Evolutionary conservation across 2,329 filamentous ascomycete species (phyloP).

Genomic region (Zelopaecilomyces penicillatus): DNA sequence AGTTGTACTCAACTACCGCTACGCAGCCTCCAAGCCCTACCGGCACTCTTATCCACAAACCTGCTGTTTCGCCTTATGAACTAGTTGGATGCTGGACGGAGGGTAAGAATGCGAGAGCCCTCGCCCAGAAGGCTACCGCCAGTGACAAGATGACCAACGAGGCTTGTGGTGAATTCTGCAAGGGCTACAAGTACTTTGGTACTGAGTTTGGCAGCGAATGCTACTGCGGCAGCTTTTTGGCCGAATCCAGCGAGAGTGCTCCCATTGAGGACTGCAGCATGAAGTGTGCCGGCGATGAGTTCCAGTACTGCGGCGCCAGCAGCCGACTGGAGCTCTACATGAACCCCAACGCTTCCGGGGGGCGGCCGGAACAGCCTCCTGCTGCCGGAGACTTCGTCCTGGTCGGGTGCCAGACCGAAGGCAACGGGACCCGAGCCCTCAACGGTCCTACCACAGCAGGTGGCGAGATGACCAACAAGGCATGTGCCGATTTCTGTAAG

Average conservation of each 20-base stretch:
- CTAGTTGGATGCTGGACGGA: slow-evolving; percentile 35
- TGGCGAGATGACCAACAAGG: slow-evolving; percentile 24
- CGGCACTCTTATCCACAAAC: slow-evolving; percentile 15
- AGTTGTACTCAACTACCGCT: slow-evolving; percentile 34
- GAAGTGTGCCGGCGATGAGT: slow-evolving; percentile 23
- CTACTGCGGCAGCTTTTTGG: slow-evolving; percentile 28
- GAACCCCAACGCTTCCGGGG: slow-evolving; percentile 17
- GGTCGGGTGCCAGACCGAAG: slow-evolving; percentile 30
- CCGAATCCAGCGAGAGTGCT: slow-evolving; percentile 17
- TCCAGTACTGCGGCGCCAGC: slow-evolving; percentile 26
- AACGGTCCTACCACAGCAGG: slow-evolving; percentile 13
- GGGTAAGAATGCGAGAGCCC: slow-evolving; percentile 25
- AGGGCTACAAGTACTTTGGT: slow-evolving; percentile 31
- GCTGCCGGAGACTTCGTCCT: slow-evolving; percentile 24
- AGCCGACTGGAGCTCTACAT: slow-evolving; percentile 27
- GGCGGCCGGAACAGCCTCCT: slow-evolving; percentile 23
- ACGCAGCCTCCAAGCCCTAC: slow-evolving; percentile 22
- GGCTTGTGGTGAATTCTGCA: slow-evolving; percentile 25
- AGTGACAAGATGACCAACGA: slow-evolving; percentile 25
- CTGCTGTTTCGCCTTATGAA: slow-evolving; percentile 19
- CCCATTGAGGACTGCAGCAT: slow-evolving; percentile 26
- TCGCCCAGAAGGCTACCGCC: slow-evolving; percentile 19
- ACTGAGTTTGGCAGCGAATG: slow-evolving; percentile 32
- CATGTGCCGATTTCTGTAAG: slow-evolving; percentile 24
- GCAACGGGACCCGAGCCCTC: slow-evolving; percentile 25